These are phyloP conservation scores for Solanum stenotomum DNA, from an alignment of 257 asterid genomes.

Conservation along the genomic window DNA sequence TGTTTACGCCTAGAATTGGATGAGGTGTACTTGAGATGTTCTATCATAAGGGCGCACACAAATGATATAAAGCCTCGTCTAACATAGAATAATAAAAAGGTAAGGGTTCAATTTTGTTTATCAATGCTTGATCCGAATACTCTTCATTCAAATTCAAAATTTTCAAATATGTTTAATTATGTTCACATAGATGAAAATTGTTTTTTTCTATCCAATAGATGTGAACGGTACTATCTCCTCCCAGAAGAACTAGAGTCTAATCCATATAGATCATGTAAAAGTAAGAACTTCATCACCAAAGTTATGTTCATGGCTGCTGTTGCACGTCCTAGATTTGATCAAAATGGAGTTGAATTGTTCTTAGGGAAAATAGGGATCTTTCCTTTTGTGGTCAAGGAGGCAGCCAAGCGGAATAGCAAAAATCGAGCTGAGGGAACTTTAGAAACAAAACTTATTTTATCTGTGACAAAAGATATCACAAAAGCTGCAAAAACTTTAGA, in stretches of 20 bases:
- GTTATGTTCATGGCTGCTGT: neutral
- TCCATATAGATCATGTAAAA: neutral
- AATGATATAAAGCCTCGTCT: neutral
- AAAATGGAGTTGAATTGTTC: neutral
- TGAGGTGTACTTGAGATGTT: no score
- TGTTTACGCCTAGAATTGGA: no score
- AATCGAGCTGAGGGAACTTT: neutral
- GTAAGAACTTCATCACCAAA: no score
- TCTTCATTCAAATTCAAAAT: no score
- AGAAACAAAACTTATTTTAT: no score
- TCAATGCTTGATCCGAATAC: neutral
- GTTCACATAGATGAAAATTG: neutral
- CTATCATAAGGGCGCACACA: neutral
- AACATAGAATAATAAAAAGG: neutral
- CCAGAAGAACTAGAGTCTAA: neutral
- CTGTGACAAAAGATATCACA: neutral
- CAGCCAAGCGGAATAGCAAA: no score
- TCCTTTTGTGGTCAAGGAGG: neutral
- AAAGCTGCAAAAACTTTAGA: no score
- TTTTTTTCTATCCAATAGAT: neutral
- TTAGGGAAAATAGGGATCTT: no score
- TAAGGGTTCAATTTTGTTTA: neutral
- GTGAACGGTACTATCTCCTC: neutral
- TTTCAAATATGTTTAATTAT: neutral
- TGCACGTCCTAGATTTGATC: neutral